Percentiles rank a stretch among this genome's conserved stretches.
Evolutionary conservation across 1,284 basidiomycete genomes (phyloP).

Genomic region (Moniliella sp.): DNA sequence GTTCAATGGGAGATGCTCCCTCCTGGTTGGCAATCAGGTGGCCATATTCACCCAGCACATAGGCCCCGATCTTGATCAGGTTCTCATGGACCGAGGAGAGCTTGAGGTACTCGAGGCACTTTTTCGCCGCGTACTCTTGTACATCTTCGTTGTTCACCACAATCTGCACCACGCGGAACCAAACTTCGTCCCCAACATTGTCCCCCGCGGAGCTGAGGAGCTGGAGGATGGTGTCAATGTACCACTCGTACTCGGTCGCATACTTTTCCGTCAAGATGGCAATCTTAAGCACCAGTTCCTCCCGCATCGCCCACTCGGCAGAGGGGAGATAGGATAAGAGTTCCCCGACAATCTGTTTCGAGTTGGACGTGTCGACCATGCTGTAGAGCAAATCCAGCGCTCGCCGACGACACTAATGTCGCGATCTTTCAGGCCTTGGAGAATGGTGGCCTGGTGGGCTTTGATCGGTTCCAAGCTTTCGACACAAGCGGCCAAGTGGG

Average conservation of each 20-base stretch:
- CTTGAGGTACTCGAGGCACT: slow-evolving; percentile 74
- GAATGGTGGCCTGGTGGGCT: slow-evolving; percentile 83
- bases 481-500: slow-evolving; percentile 78
- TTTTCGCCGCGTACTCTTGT: slow-evolving; percentile 64
- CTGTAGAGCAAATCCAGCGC: slow-evolving; percentile 89
- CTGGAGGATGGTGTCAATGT: slow-evolving; percentile 46
- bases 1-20: slow-evolving; percentile 77
- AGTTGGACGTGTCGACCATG: slow-evolving; percentile 92
- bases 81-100: slow-evolving; percentile 81
- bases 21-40: slow-evolving; percentile 85
- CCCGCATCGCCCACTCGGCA: slow-evolving; percentile 81
- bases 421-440: slow-evolving; percentile 75
- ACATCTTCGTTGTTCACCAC: slow-evolving; percentile 94
- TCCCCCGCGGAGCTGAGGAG: slow-evolving; percentile 89
- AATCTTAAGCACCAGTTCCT: slow-evolving; percentile 96
- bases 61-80: slow-evolving; percentile 86
- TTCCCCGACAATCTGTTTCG: slow-evolving; percentile 80
- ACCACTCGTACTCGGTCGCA: slow-evolving; percentile 48
- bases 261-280: slow-evolving; percentile 95
- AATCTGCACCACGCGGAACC: slow-evolving; percentile 95
- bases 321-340: slow-evolving; percentile 73
- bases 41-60: slow-evolving; percentile 78
- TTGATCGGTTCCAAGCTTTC: slow-evolving; percentile 68
- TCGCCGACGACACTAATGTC: slow-evolving; percentile 88
- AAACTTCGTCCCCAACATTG: slow-evolving; percentile 93